Base-by-base conservation (phyloP, 1,139 yeast genomes). In the Blastobotrys buckinghamii region DNA sequence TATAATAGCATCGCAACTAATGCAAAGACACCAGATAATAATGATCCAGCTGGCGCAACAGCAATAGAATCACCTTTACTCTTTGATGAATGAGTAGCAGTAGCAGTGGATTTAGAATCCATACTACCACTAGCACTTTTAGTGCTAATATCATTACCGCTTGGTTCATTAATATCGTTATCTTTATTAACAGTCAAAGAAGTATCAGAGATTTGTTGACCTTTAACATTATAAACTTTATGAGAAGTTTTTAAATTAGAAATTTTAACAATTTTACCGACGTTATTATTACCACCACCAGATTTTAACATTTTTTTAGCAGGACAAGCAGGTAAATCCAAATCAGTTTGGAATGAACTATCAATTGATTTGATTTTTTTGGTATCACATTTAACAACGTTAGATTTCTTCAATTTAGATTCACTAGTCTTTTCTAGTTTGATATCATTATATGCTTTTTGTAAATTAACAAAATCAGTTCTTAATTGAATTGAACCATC, bases 381-480 rank as follows among this genome's bases (percentile, higher is more conserved):
- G 47, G 74, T 61, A 32, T 42, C 44, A 42, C 53, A 50, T 33
- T 45, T 45, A 9, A 45, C 30, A 2, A 45, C 43, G 9, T 36
- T 67, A 35, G 53, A 47, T 44, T 65, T 65, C 9, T 35, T 59
- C 49, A 77, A 73, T 54, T 69, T 68, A 13, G 66, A 53, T 49
- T 57, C 63, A 22, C 59, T 51, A 34, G 69, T 65, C 12, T 54
- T 50, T 37, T 74, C 71, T 49, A 76, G 69, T 12, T 68, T 50
- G 45, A 75, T 64, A 42, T 69, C 59, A 17, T 69, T 63, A 61
- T 75, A 75, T 58, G 79, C 77, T 13, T 67, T 53, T 65, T 77
- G 70, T 60, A 84, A 74, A 59, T 82, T 77, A 53, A 65, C 68
- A 66, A 71, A 84, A 64, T 85, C 95, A 9, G 66, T 64, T 53